Conservation (phyloP, 2,329 filamentous ascomycete species). For the Daldinia sp. region DNA sequence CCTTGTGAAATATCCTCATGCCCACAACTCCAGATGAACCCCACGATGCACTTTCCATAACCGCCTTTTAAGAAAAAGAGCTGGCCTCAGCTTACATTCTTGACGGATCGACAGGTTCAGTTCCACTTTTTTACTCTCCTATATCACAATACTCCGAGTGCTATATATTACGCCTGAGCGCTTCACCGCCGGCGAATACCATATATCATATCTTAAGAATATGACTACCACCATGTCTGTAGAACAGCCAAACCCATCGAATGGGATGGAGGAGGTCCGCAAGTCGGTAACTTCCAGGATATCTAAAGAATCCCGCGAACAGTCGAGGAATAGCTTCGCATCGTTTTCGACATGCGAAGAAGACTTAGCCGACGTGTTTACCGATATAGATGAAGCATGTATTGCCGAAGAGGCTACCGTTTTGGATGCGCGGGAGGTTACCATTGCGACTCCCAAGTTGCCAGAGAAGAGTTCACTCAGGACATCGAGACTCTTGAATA, state of each 20-base stretch:
- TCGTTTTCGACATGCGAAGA: constrained; percentile 36
- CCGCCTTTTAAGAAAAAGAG: constrained; percentile 26
- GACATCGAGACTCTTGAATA: constrained; percentile 56
- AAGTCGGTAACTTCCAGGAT: constrained; percentile 19
- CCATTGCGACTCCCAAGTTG: constrained; percentile 53
- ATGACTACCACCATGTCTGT: constrained; percentile 31
- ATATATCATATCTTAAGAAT: constrained; percentile 1
- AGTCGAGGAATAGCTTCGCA: constrained; percentile 35
- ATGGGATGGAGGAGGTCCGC: constrained; percentile 9
- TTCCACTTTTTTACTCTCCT: constrained; percentile 11
- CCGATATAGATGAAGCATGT: constrained; percentile 43
- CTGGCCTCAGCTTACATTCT: constrained; percentile 34
- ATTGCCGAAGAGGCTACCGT: constrained; percentile 43
- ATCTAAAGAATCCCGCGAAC: constrained; percentile 26
- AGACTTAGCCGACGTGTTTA: constrained; percentile 39
- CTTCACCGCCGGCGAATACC: constrained; percentile 17
- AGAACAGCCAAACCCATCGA: constrained; percentile 25
- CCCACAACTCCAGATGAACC: constrained; percentile 13
- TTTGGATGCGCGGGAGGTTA: constrained; percentile 41
- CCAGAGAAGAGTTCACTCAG: constrained; percentile 61
- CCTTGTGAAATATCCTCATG: constrained; percentile 21
- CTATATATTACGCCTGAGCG: constrained; percentile 17
- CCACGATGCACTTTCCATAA: constrained; percentile 15
- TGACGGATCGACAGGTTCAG: constrained; percentile 28
- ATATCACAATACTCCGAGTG: constrained; percentile 13